Evolutionary conservation across 352 stramenopile species (phyloP).

Genomic region (Albugo laibachii): DNA sequence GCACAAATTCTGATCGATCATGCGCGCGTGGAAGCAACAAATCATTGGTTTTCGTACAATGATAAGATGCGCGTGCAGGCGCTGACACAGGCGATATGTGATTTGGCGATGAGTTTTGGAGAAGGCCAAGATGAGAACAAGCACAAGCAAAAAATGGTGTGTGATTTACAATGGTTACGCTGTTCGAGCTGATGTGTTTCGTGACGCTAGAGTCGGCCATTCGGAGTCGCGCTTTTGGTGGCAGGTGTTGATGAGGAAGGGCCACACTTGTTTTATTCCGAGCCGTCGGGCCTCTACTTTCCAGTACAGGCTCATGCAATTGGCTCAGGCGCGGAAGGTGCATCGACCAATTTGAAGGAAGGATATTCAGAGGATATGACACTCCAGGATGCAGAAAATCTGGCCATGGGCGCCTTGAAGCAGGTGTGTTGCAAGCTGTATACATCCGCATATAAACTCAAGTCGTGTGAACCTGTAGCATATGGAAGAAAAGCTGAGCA

Average conservation of each 20-base stretch:
- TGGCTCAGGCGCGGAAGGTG: slow-evolving; percentile 92
- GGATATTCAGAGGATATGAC: slow-evolving; percentile 92
- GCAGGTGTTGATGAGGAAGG: slow-evolving; percentile 90
- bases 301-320: slow-evolving; percentile 98
- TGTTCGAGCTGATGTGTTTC: background rate
- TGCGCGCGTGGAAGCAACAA: slow-evolving; percentile 96
- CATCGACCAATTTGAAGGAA: slow-evolving; percentile 96
- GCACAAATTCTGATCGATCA: slow-evolving; percentile 98
- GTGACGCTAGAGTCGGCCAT: slow-evolving; percentile 75
- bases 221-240: slow-evolving; percentile 96
- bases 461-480: slow-evolving; percentile 33
- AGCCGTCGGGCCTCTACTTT: slow-evolving; percentile 96
- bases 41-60: slow-evolving; percentile 97
- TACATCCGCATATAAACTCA: background rate
- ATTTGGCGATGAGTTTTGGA: slow-evolving; percentile 94
- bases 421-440: slow-evolving; percentile 23
- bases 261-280: slow-evolving; percentile 91
- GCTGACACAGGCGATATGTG: slow-evolving; percentile 96
- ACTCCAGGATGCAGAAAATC: slow-evolving; percentile 90
- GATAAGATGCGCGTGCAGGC: slow-evolving; percentile 96
- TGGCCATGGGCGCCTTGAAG: slow-evolving; percentile 93
- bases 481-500: slow-evolving; percentile 99
- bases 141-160: slow-evolving; percentile 91
- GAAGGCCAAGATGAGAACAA: slow-evolving; percentile 86
- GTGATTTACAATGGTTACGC: background rate